A percentile compares a stretch with the other conserved stretches of the same genome.
phyloP scores from a whole-genome alignment of 2,329 filamentous ascomycete genomes.

The Geoglossum cookeanum region DNA sequence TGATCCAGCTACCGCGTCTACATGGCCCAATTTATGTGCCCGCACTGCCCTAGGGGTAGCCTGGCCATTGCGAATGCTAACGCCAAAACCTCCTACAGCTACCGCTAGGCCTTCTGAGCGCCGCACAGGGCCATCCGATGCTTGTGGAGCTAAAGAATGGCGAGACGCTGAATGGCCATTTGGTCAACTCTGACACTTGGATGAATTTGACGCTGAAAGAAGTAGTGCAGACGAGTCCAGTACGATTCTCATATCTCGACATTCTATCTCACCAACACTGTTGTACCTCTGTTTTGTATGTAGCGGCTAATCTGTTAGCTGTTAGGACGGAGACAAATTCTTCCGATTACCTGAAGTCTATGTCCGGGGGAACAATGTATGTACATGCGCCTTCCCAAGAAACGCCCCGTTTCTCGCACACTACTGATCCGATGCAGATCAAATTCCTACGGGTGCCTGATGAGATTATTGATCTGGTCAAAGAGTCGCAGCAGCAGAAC shows the following conservation, averaged over 20 bases:
- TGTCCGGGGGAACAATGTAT: constrained; percentile 92
- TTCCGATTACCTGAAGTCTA: constrained; percentile 84
- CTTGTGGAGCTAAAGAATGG: constrained; percentile 94
- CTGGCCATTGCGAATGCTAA: constrained; percentile 5
- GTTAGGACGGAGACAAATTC: constrained; percentile 78
- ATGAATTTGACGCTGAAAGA: constrained; percentile 98
- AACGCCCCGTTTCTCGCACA: constrained; percentile 3
- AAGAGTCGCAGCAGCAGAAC: constrained; percentile 83
- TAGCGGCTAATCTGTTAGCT: constrained; percentile 8
- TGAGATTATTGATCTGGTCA: constrained; percentile 86
- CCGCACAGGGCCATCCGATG: constrained; percentile 94
- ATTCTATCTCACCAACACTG: neutral
- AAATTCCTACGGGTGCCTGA: constrained; percentile 95
- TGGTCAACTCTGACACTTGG: constrained; percentile 97
- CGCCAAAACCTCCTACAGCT: constrained; percentile 26
- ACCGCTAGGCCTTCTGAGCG: constrained; percentile 66
- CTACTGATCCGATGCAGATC: constrained; percentile 40
- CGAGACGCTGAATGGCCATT: constrained; percentile 89
- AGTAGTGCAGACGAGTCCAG: constrained; percentile 85
- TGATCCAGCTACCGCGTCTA: neutral
- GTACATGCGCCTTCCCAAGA: constrained; percentile 22
- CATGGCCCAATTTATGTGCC: constrained; percentile 5
- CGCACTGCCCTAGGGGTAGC: neutral
- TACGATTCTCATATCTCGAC: constrained; percentile 20
- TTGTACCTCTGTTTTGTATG: neutral